A percentile compares a stretch with the other conserved stretches of the same genome.
These are phyloP conservation scores for Paracorniculantispora psalliotae DNA, from an alignment of 2,329 filamentous ascomycete genomes.

Conservation along the genomic window DNA sequence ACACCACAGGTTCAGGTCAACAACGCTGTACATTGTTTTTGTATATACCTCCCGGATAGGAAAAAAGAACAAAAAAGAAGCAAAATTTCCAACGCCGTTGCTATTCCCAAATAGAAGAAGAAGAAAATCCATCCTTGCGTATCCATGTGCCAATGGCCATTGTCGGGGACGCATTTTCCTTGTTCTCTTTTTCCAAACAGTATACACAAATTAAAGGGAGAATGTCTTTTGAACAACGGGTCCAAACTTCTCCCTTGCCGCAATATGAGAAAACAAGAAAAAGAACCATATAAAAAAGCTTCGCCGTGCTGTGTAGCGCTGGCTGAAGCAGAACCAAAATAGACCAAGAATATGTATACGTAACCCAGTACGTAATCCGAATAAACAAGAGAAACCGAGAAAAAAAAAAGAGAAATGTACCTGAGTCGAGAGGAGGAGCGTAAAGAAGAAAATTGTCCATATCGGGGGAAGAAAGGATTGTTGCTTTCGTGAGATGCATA, in stretches of 20 bases:
- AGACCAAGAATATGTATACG: constrained; percentile 10
- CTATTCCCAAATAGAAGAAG: not conserved
- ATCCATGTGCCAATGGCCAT: not conserved
- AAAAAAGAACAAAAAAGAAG: not conserved
- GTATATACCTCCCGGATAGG: constrained; percentile 7
- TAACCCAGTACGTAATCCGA: constrained; percentile 6
- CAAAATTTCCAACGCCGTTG: constrained; percentile 10
- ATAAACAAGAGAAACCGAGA: not conserved
- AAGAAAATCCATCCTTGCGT: not conserved
- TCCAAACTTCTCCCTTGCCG: not conserved
- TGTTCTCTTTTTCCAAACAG: not conserved
- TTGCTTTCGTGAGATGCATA: constrained; percentile 9
- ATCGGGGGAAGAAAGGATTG: not conserved
- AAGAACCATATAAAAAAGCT: not conserved
- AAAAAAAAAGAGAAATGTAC: not conserved
- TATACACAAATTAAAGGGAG: constrained; percentile 5
- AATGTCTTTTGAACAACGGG: not conserved
- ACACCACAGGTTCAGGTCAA: constrained; percentile 4
- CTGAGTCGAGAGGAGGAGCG: not conserved
- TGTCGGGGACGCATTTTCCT: not conserved
- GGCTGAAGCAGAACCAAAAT: not conserved
- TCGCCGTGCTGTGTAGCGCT: not conserved
- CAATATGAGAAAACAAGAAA: not conserved
- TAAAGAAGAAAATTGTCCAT: not conserved
- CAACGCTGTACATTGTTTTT: constrained; percentile 7